phyloP scores from a whole-genome alignment of 108 stramenopile genomes.

The Poteriospumella lacustris region DNA sequence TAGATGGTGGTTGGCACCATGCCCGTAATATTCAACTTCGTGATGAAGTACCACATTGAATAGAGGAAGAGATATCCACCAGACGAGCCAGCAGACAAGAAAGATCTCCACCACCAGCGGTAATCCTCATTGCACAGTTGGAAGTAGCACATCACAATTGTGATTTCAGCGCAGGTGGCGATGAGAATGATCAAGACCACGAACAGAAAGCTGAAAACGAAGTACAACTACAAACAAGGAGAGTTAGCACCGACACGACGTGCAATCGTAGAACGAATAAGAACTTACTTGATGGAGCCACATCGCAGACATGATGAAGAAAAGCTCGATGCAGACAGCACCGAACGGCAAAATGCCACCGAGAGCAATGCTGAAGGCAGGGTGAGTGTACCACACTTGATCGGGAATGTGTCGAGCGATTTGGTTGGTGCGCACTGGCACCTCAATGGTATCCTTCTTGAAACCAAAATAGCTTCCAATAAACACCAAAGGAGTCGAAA shows the following conservation, averaged over 20 bases:
- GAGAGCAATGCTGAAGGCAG: constrained; percentile 71
- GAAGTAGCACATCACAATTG: constrained; percentile 94
- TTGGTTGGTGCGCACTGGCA: constrained; percentile 66
- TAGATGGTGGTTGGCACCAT: constrained; percentile 79
- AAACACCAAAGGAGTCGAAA: constrained; percentile 78
- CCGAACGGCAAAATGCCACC: constrained; percentile 97
- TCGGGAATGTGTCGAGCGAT: constrained; percentile 84
- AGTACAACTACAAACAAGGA: constrained; percentile 70
- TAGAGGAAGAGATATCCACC: constrained; percentile 92
- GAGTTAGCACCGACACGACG: constrained; percentile 28
- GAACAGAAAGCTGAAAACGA: constrained; percentile 94
- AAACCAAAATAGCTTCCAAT: constrained; percentile 97
- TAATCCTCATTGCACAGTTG: constrained; percentile 96
- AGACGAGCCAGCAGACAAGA: constrained; percentile 75
- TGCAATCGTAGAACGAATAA: constrained; percentile 52
- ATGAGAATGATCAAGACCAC: constrained; percentile 87
- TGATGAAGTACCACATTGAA: constrained; percentile 77
- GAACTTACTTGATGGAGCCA: constrained; percentile 17
- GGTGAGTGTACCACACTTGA: constrained; percentile 78
- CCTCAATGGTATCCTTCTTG: constrained; percentile 67
- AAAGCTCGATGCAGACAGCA: constrained; percentile 91
- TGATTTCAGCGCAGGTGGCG: constrained; percentile 92
- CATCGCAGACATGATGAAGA: constrained; percentile 83
- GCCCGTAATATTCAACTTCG: constrained; percentile 77
- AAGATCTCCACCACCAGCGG: constrained; percentile 99